phyloP scores from a whole-genome alignment of 2,329 filamentous ascomycete species.

The Fusarium burgessii region DNA sequence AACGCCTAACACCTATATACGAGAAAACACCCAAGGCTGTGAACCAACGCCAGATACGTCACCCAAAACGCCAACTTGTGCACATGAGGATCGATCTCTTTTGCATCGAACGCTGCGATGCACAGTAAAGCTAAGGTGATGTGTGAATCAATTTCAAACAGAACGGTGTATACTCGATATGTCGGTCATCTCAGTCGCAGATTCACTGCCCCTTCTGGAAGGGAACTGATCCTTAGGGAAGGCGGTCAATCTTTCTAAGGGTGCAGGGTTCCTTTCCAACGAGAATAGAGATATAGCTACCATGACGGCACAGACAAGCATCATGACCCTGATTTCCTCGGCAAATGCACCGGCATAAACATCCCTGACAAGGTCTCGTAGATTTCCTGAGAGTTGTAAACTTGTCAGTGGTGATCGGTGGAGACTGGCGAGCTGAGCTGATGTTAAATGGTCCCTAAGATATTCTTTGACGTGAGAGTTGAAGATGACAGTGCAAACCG shows the following conservation, averaged over 20 bases:
- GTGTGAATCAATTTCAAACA: slow-evolving; percentile 8
- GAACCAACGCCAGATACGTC: slow-evolving; percentile 22
- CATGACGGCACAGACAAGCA: slow-evolving; percentile 57
- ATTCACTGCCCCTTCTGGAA: slow-evolving; percentile 53
- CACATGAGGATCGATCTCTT: background rate
- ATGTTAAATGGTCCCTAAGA: slow-evolving; percentile 53
- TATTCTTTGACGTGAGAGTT: slow-evolving; percentile 58
- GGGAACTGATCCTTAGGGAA: slow-evolving; percentile 45
- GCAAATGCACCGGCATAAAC: slow-evolving; percentile 62
- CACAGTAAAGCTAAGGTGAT: background rate
- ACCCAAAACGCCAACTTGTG: slow-evolving; percentile 17
- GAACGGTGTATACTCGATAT: slow-evolving; percentile 41
- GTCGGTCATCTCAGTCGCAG: slow-evolving; percentile 53
- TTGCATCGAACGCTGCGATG: background rate
- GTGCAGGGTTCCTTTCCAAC: slow-evolving; percentile 57
- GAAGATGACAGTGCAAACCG: slow-evolving; percentile 69
- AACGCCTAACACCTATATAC: slow-evolving; percentile 5
- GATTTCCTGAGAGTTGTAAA: slow-evolving; percentile 50
- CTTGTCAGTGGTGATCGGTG: slow-evolving; percentile 59
- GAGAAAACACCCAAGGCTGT: background rate
- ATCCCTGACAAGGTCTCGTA: slow-evolving; percentile 52
- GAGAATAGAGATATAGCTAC: slow-evolving; percentile 59
- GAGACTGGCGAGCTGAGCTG: slow-evolving; percentile 55
- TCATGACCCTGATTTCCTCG: slow-evolving; percentile 61
- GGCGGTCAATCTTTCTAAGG: slow-evolving; percentile 50